Evolutionary conservation across 495 filamentous ascomycete genomes (phyloP), one percentile per base, ranked within the genome.

Genomic region (Neurospora sp.): DNA sequence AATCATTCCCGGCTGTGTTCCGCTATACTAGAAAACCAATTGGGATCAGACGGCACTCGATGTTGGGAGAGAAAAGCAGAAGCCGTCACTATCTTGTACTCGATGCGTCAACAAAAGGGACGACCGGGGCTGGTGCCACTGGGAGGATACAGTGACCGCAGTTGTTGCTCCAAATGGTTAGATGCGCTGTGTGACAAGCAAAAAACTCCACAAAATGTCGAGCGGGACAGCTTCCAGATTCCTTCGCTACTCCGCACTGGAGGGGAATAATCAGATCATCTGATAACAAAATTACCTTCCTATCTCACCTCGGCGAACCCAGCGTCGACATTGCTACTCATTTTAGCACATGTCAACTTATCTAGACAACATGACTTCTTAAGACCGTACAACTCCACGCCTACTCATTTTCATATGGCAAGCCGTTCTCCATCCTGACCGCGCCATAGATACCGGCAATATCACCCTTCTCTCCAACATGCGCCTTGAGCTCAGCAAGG

Each of bases 381-480:
- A 14, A 37, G 0, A 35, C 18, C 8, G 4, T n/a, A n/a, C 42
- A 44, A 1, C 42, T n/a, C 42, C 18, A n/a, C 42, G 18, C 4
- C 49, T 72, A 77, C 54, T 84, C 75, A 60, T 86, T 93, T 78
- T 91, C 91, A 84, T 87, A 96, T 77, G 89, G 85, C 81, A 95
- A 79, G 0, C 93, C 93, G 70, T 85, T 86, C 80, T 91, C 89
- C 84, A 87, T 83, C 78, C 93, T 86, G 72, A 91, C 88, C 5
- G 88, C 91, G 0, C 94, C 93, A 84, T 97, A 96, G 69, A 97
- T 92, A 7, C 88, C 92, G 18, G 93, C 92, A 79, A 97, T 86
- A 84, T 97, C 95, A 1, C 93, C 95, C 79, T 86, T 90, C 72
- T 86, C 87, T 0, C 94, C 95, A 74, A 83, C 86, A 78, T 94